A percentile compares a stretch with the other conserved stretches of the same genome.
Conservation (phyloP, 805 yeast genomes). For the Scheffersomyces amazonensis region DNA sequence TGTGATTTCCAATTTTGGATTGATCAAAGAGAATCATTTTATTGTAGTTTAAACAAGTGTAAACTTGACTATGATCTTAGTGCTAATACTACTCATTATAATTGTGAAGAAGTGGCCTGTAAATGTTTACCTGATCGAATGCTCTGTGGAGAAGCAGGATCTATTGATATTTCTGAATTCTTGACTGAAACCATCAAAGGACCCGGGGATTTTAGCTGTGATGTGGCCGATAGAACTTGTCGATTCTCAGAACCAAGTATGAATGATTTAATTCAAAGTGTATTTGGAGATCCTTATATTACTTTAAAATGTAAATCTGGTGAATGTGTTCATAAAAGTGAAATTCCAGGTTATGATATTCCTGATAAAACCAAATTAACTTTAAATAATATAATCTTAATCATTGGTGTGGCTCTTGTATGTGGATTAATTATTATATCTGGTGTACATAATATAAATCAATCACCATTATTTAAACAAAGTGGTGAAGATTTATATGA, state of each 20-base stretch:
- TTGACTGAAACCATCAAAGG: slow-evolving; percentile 85
- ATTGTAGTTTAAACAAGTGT: slow-evolving; percentile 79
- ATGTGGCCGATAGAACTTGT: slow-evolving; percentile 59
- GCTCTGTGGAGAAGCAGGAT: slow-evolving; percentile 92
- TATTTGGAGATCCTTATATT: slow-evolving; percentile 93
- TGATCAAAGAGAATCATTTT: slow-evolving; percentile 84
- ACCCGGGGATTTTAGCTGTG: slow-evolving; percentile 90
- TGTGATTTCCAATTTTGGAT: slow-evolving; percentile 98
- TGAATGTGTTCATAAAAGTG: slow-evolving; percentile 89
- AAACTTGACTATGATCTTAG: slow-evolving; percentile 59
- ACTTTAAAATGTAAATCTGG: slow-evolving; percentile 79
- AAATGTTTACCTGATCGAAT: slow-evolving; percentile 88
- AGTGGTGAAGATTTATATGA: slow-evolving; percentile 26
- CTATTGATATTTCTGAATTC: slow-evolving; percentile 92
- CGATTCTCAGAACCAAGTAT: slow-evolving; percentile 90
- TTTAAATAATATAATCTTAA: slow-evolving; percentile 44
- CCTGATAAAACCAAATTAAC: slow-evolving; percentile 55
- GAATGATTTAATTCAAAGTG: slow-evolving; percentile 86
- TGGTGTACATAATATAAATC: slow-evolving; percentile 47
- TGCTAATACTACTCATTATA: slow-evolving; percentile 68
- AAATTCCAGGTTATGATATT: slow-evolving; percentile 82
- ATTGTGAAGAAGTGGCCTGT: slow-evolving; percentile 77
- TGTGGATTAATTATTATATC: slow-evolving; percentile 42
- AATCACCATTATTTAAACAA: slow-evolving; percentile 58
- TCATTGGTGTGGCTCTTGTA: slow-evolving; percentile 41